Evolutionary conservation across 192 early-diverging fungal genomes (phyloP).

Genomic region (Coemansia sp.): DNA sequence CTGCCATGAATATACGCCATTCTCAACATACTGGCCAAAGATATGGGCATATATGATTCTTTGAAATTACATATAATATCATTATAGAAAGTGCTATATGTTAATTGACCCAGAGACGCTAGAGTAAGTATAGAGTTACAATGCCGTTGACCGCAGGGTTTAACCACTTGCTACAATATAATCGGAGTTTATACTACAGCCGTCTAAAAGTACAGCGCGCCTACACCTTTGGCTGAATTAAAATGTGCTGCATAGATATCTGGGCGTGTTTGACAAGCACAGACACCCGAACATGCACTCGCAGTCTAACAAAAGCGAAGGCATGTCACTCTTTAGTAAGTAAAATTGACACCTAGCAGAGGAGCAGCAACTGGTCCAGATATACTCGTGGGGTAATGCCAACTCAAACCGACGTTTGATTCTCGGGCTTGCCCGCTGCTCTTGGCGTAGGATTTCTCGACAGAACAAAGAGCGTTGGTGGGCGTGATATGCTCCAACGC

Average conservation of each 20-base stretch:
- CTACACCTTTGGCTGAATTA: background rate
- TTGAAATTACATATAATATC: background rate
- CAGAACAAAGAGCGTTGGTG: constrained; percentile 26
- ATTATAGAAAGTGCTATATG: constrained; percentile 27
- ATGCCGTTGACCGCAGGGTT: too few species aligned
- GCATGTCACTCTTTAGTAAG: constrained; percentile 71
- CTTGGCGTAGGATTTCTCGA: constrained; percentile 24
- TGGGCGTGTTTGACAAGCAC: constrained; percentile 72
- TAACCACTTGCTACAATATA: too few species aligned
- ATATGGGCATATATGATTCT: too few species aligned
- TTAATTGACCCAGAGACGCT: constrained; percentile 13
- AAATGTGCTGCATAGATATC: constrained; percentile 53
- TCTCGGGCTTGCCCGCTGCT: too few species aligned
- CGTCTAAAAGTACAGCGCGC: too few species aligned
- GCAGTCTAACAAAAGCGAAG: constrained; percentile 58
- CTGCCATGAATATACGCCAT: too few species aligned
- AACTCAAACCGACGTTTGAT: too few species aligned
- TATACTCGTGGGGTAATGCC: too few species aligned
- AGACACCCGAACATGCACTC: constrained; percentile 80
- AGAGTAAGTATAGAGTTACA: constrained; percentile 8
- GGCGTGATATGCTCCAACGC: constrained; percentile 24
- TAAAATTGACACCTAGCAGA: background rate
- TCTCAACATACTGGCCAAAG: too few species aligned
- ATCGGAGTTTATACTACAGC: too few species aligned
- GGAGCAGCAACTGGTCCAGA: too few species aligned